Base-by-base conservation (phyloP, 2,329 filamentous ascomycete species). In the Arthrocladium fulminans region DNA sequence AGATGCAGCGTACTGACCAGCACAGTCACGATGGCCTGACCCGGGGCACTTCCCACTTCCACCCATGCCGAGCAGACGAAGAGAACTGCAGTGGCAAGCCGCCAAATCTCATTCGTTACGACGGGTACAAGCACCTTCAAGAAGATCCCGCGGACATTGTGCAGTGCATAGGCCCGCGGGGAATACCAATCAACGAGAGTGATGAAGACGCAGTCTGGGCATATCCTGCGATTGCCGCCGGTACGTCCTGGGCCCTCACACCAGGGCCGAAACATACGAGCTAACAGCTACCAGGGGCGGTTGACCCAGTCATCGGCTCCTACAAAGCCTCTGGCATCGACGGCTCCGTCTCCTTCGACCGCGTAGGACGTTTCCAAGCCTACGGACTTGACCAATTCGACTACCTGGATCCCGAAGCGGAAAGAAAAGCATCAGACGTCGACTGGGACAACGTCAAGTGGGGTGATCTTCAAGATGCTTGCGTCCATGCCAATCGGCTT, bases 401-500 rank as follows among this genome's bases (percentile, higher is more conserved):
- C 32, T 50, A 53, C n/a, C 30, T 43, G 10, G 54, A 57, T 22
- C 23, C 52, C 7, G 54, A 61, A 15, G 63, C 64, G 15, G 61
- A 62, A 52, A 56, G 51, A 30, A 61, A 58, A 35, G 52, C 58
- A 13, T 47, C 52, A 2, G 56, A 58, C 7, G 56, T 67, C 4
- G 52, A 62, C n/a, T 89, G 84, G 82, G 71, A 78, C 29, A 69
- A 71, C 24, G 75, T 88, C 24, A 73, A 79, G 52, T 92, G 86
- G 86, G 83, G 83, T 12, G 67, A 76, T 30, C 67, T 92, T 19
- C 86, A 90, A 62, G 70, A 79, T 44, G 67, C 75, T 23, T 92
- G 86, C 60, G 63, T 81, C 1, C 66, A 75, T 54, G 73, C 70
- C 54, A 94, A 94, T 65, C 72, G 76, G 51, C 75, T 77, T 29